Conservation (phyloP, 345 rosid species). For the Melaleuca alternifolia region DNA sequence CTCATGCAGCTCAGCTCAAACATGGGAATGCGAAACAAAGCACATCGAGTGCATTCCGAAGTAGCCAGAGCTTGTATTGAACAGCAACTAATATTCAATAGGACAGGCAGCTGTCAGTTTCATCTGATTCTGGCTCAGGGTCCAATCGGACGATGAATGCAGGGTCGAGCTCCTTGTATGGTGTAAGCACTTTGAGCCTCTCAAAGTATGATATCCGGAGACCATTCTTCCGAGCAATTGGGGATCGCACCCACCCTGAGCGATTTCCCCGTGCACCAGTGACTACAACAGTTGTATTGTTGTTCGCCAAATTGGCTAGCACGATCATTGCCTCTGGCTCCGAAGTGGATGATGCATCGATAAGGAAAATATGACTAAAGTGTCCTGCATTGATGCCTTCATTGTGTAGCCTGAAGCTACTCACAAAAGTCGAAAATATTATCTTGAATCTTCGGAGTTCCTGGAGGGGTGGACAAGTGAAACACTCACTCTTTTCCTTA, state of each 20-base stretch:
- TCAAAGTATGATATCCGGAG: constrained; percentile 19
- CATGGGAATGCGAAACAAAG: neutral
- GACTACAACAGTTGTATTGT: neutral
- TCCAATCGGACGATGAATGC: neutral
- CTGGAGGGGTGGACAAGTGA: neutral
- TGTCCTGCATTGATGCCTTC: neutral
- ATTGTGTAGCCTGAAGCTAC: neutral
- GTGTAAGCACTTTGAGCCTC: constrained; percentile 5
- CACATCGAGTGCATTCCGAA: too few species aligned
- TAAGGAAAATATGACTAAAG: neutral
- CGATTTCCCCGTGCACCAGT: neutral
- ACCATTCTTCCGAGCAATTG: constrained; percentile 18
- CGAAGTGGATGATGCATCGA: neutral
- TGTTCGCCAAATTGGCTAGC: neutral
- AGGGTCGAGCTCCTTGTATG: neutral
- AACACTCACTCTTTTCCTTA: neutral
- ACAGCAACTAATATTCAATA: too few species aligned
- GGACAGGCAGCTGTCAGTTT: too few species aligned
- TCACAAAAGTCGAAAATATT: neutral
- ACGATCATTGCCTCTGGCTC: neutral
- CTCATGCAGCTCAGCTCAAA: neutral
- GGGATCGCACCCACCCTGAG: constrained; percentile 12
- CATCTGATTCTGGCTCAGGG: too few species aligned
- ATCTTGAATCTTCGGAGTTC: neutral
- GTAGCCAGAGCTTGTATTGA: too few species aligned